A percentile compares a stretch with the other conserved stretches of the same genome.
Evolutionary conservation across 257 asterid genomes (phyloP).

Genomic region (Solanum medicagineum): DNA sequence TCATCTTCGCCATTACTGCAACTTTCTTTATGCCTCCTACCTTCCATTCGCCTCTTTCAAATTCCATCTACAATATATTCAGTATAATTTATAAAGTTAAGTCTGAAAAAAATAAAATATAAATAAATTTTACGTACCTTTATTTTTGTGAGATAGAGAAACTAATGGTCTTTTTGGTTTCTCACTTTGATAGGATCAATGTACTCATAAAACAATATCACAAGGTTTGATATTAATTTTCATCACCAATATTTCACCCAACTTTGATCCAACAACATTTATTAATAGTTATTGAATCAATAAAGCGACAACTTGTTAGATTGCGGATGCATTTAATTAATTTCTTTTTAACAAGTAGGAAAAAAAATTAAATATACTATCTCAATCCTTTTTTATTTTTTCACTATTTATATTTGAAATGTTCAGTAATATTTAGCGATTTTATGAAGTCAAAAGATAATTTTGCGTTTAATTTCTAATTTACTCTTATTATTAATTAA

Average conservation of each 20-base stretch:
- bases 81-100: not conserved
- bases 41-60: not conserved
- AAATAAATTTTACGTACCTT: not conserved
- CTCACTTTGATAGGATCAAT: not conserved
- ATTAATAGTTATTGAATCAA: not conserved
- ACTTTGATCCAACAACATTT: not conserved
- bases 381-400: no score
- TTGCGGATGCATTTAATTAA: not conserved
- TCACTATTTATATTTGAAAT: rapidly evolving
- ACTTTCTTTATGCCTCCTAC: not conserved
- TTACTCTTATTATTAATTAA: no score
- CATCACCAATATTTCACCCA: not conserved
- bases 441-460: no score
- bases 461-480: no score
- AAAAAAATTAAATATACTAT: no score
- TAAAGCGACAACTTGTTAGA: not conserved
- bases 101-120: rapidly evolving
- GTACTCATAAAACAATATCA: not conserved
- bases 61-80: not conserved
- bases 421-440: no score
- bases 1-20: not conserved
- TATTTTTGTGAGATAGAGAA: no score
- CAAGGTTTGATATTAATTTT: not conserved
- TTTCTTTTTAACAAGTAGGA: no score
- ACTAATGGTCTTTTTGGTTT: not conserved